Evolutionary conservation across 345 rosid genomes (phyloP).

Genomic region (Abelmoschus esculentus): DNA sequence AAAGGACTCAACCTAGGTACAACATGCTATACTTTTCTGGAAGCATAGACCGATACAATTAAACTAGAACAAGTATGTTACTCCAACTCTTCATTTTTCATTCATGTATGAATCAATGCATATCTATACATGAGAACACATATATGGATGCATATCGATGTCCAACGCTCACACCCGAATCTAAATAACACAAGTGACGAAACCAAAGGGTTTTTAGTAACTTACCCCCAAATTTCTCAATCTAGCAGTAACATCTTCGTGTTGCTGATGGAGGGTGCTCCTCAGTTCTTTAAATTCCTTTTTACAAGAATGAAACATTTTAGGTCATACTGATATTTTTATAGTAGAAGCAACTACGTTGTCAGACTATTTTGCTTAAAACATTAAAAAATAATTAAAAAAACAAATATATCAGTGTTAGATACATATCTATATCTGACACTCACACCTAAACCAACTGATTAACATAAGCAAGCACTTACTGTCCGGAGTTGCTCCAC

Average conservation of each 20-base stretch:
- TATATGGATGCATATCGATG: neutral
- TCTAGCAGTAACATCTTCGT: slow-evolving; percentile 20
- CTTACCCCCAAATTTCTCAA: slow-evolving; percentile 13
- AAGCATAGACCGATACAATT: neutral
- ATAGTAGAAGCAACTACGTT: neutral
- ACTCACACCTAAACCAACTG: neutral
- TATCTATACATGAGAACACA: neutral
- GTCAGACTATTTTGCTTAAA: too few relatives aligned
- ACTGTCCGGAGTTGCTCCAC: slow-evolving; percentile 63
- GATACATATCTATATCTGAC: neutral
- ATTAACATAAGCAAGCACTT: slow-evolving; percentile 23
- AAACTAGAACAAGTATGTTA: neutral
- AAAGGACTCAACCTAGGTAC: neutral
- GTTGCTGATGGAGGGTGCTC: slow-evolving; percentile 18
- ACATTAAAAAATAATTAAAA: too few relatives aligned
- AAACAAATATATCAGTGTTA: neutral
- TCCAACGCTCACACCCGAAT: neutral
- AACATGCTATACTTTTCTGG: neutral
- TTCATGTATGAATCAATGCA: too few relatives aligned
- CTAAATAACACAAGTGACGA: neutral
- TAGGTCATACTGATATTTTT: neutral
- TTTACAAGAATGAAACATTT: neutral
- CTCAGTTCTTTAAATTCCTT: slow-evolving; percentile 28
- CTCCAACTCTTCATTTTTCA: neutral
- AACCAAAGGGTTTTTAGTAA: neutral